Percentiles rank a stretch among this genome's conserved stretches.
Evolutionary conservation across 2,329 filamentous ascomycete genomes (phyloP).

Genomic region (Verticillium isaacii): DNA sequence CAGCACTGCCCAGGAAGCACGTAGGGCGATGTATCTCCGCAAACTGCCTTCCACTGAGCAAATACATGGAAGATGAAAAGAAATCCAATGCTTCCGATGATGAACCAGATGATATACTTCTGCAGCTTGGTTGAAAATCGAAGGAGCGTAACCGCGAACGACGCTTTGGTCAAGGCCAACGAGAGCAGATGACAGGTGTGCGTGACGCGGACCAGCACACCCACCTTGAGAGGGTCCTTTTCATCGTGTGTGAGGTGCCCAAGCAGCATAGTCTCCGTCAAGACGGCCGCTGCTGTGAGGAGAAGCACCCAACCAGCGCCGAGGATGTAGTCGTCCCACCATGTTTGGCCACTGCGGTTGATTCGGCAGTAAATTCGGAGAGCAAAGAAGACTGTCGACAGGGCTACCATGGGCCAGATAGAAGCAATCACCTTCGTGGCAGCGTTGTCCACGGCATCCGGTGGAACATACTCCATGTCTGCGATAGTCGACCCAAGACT

Average conservation of each 20-base stretch:
- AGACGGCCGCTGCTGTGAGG: conserved; percentile 9
- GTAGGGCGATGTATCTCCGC: conserved; percentile 17
- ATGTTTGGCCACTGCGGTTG: conserved; percentile 10
- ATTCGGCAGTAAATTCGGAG: conserved; percentile 17
- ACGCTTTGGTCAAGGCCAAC: conserved; percentile 19
- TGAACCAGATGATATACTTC: conserved; percentile 19
- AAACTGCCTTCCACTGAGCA: conserved; percentile 16
- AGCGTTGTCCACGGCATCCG: not conserved
- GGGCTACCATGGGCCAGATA: conserved; percentile 4
- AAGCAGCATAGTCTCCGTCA: conserved; percentile 10
- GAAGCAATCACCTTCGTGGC: not conserved
- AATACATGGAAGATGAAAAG: conserved; percentile 15
- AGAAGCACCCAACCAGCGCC: not conserved
- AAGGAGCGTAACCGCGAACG: conserved; percentile 21
- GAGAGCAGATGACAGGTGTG: conserved; percentile 9
- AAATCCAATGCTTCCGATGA: conserved; percentile 17
- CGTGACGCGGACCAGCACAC: conserved; percentile 5
- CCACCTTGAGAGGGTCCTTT: conserved; percentile 3
- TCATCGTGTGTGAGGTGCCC: conserved; percentile 8
- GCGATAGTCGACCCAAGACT: not conserved
- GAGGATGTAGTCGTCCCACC: conserved; percentile 19
- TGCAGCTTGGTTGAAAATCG: conserved; percentile 18
- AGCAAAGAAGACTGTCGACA: conserved; percentile 8
- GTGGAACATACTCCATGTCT: not conserved
- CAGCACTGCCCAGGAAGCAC: conserved; percentile 15